Base-by-base conservation (phyloP, 73 alveolate species). In the Halteria grandinella region DNA sequence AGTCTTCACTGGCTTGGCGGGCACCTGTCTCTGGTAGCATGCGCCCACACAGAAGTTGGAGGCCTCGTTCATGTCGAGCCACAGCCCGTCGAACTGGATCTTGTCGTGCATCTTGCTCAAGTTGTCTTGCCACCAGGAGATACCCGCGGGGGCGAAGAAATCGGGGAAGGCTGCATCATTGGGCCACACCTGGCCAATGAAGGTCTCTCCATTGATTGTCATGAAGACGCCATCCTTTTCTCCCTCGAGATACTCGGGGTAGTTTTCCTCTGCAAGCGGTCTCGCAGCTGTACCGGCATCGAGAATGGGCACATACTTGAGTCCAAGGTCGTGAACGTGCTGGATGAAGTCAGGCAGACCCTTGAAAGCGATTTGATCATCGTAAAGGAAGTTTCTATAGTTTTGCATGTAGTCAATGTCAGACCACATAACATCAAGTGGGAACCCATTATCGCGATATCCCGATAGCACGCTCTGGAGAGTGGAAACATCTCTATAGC, bases 21-120 rank as follows among this genome's bases (percentile, higher is more conserved):
- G 69, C 12, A 15, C 33, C 54, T 89, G 82, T 55, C 69, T 39
- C 74, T 89, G 75, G 47, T 62, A 41, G 60, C 95, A 53, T 48
- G 82, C 95, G 0, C 95, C 97, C 28, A 49, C 51, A 60, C 96
- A 91, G 79, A 97, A 80, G 76, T 87, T 87, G 24, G 97, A 86
- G 43, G 97, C 92, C 54, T 96, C 99, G 87, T 96, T 96, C 99
- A 96, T 96, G 76, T 96, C 99, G 33, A 88, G 69, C 99, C 99
- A 96, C 14, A 96, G 83, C 20, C 99, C 99, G 86, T 93, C 98
- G 77, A 93, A 93, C 25, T 74, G 45, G 17, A 93, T 59, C 55
- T 60, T 58, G 32, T 86, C 75, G 52, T 89, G 83, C 53, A 95
- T 75, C 32, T 75, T 71, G 28, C 59, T 72, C 55, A 93, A 53